A percentile compares a stretch with the other conserved stretches of the same genome.
These are phyloP conservation scores for Trichophyton simii DNA, from an alignment of 2,329 filamentous ascomycete species.

Conservation along the genomic window DNA sequence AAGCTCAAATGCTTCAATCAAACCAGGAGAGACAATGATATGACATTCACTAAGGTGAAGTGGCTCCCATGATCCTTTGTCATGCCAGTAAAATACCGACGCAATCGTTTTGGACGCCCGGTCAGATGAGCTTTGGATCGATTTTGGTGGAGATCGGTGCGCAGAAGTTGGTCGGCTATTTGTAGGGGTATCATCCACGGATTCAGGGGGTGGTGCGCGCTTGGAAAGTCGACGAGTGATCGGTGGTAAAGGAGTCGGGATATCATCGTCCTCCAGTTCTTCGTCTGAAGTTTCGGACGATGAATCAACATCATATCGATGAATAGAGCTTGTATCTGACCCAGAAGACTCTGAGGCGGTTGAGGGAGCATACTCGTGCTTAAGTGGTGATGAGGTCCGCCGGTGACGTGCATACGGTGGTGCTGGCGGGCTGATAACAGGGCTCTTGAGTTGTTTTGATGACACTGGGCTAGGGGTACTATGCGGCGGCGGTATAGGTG, in stretches of 20 bases:
- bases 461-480: constrained; percentile 38
- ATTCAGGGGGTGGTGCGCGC: constrained; percentile 27
- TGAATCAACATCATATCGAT: constrained; percentile 36
- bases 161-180: constrained; percentile 62
- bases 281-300: constrained; percentile 44
- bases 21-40: constrained; percentile 50
- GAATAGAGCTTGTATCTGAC: constrained; percentile 45
- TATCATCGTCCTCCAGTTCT: constrained; percentile 42
- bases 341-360: constrained; percentile 50
- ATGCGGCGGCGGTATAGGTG: constrained; percentile 37
- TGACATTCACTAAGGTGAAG: constrained; percentile 51
- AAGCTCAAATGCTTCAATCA: constrained; percentile 52
- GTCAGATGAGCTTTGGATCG: constrained; percentile 33
- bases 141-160: constrained; percentile 52
- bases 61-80: constrained; percentile 49
- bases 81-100: constrained; percentile 51
- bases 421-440: constrained; percentile 38
- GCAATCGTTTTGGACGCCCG: constrained; percentile 47
- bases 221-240: constrained; percentile 28
- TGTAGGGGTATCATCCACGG: constrained; percentile 28
- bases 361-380: constrained; percentile 93
- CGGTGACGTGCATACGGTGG: constrained; percentile 42
- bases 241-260: constrained; percentile 25
- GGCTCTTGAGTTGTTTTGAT: constrained; percentile 31
- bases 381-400: constrained; percentile 79